Evolutionary conservation across 148 eudicot species (phyloP), one percentile per base, ranked within the genome.

Genomic region (Dianthus caryophyllus): DNA sequence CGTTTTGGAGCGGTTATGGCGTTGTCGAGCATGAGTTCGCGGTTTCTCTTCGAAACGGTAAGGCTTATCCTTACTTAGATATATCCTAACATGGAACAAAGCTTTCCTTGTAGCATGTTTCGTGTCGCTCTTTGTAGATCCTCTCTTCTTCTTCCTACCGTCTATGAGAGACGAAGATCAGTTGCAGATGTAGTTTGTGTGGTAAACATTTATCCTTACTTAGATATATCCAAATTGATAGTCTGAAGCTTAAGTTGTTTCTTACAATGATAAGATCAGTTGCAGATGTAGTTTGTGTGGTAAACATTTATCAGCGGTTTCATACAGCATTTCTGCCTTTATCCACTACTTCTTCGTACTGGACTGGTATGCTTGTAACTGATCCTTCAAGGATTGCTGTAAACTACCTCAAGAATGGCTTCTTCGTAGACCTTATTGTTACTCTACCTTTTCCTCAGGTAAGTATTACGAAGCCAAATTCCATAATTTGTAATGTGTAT

Each of bases 391-490:
- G 47, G 76, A 87, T 85, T 44, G 81, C 85, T 0, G 30, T 41
- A n/a, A 74, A 78, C 58, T 87, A 85, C 54, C 62, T 83, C 16
- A 36, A 39, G 8, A 69, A 64, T 24, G 76, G 64, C 29, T 82
- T 88, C 65, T 83, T 79, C 75, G 43, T 85, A n/a, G 86, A 88
- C 70, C 48, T 77, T 6, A 14, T 88, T 21, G 88, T 83, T 38
- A 75, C 79, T 0, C 77, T 88, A 52, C 88, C 90, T 18, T 70
- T 85, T 56, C 88, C 90, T 25, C 88, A 88, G 90, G 94, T 83
- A 67, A 1, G 2, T 39, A 9, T 15, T 1, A 7, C 22, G 20
- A 9, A 47, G n/a, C 17, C n/a, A 47, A 47, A 3, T 16, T 47
- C 50, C 17, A 47, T 47, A 16, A 47, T n/a, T n/a, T n/a, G n/a